Evolutionary conservation across 108 stramenopile genomes (phyloP).

Genomic region (Conticribra weissflogii): DNA sequence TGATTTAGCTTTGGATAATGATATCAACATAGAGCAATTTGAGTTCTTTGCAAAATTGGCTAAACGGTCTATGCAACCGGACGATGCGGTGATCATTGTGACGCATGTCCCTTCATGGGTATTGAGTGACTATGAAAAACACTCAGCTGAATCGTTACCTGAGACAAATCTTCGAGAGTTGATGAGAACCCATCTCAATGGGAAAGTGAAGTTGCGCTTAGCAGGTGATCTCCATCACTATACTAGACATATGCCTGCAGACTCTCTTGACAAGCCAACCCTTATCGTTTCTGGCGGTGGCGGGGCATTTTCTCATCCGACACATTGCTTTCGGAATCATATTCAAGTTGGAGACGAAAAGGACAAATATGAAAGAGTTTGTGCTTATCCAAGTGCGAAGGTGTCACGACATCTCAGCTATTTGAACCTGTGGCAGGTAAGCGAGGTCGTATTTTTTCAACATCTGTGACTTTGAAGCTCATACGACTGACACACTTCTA

Average conservation of each 20-base stretch:
- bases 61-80: conserved; percentile 27
- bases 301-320: conserved; percentile 63
- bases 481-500: too few species aligned
- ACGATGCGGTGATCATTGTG: conserved; percentile 55
- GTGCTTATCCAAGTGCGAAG: conserved; percentile 52
- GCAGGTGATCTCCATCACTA: conserved; percentile 75
- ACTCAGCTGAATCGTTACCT: conserved; percentile 21
- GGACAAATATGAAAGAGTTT: conserved; percentile 46
- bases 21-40: conserved; percentile 71
- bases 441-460: not conserved
- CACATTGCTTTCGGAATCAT: conserved; percentile 54
- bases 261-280: conserved; percentile 35
- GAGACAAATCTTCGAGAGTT: conserved; percentile 61
- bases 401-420: conserved; percentile 53
- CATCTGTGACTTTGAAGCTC: too few species aligned
- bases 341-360: conserved; percentile 52
- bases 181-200: conserved; percentile 51
- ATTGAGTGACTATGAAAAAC: conserved; percentile 45
- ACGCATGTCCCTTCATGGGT: conserved; percentile 72
- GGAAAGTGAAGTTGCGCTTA: conserved; percentile 54
- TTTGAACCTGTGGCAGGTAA: conserved; percentile 59
- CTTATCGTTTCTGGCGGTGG: conserved; percentile 69
- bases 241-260: conserved; percentile 55
- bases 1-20: conserved; percentile 61
- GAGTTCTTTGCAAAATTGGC: conserved; percentile 62